Evolutionary conservation across 805 yeast species (phyloP).

Genomic region (Priceomyces castillae): DNA sequence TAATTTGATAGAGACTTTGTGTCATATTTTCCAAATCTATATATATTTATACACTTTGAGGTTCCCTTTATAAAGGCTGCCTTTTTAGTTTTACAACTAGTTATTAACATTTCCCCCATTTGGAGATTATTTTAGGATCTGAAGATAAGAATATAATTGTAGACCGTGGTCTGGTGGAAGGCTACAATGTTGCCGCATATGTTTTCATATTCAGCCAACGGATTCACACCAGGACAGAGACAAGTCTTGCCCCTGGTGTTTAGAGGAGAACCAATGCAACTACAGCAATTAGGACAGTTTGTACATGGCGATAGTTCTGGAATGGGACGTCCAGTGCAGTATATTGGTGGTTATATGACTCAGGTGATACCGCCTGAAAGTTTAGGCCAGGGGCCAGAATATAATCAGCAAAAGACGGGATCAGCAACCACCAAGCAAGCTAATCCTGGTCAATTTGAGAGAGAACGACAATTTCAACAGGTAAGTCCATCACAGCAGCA

Average conservation of each 20-base stretch:
- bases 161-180: not conserved
- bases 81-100: too few relatives aligned
- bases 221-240: not conserved
- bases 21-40: not conserved
- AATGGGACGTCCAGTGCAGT: not conserved
- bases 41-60: not conserved
- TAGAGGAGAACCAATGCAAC: not conserved
- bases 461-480: too few relatives aligned
- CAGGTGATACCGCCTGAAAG: too few relatives aligned
- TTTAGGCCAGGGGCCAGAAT: too few relatives aligned
- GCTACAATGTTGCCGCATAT: conserved; percentile 2
- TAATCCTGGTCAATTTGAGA: too few relatives aligned
- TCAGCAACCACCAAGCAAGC: too few relatives aligned
- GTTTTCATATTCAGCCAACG: not conserved
- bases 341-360: too few relatives aligned
- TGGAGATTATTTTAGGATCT: too few relatives aligned
- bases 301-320: not conserved
- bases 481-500: not conserved
- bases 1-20: not conserved
- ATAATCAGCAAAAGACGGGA: too few relatives aligned
- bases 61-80: not conserved
- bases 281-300: not conserved
- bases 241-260: conserved; percentile 1
- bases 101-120: too few relatives aligned
- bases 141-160: not conserved